These are phyloP conservation scores for Botrytis aclada DNA, from an alignment of 2,329 filamentous ascomycete species.

Conservation along the genomic window DNA sequence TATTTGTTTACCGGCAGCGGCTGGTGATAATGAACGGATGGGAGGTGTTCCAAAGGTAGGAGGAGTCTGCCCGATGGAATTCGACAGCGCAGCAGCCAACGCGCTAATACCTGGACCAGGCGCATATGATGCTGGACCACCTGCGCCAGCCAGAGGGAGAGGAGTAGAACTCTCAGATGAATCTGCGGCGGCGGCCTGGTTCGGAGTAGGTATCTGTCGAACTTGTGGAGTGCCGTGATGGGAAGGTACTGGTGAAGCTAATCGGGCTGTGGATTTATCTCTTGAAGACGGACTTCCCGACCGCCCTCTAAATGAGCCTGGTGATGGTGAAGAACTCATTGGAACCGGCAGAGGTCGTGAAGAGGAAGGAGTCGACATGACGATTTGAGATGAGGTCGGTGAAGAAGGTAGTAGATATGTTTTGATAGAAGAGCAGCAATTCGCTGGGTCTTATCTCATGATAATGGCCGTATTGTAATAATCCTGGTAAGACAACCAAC, in stretches of 20 bases:
- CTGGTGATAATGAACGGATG: conserved; percentile 56
- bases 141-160: conserved; percentile 49
- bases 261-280: conserved; percentile 58
- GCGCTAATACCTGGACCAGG: conserved; percentile 82
- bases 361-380: conserved; percentile 39
- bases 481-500: conserved; percentile 12
- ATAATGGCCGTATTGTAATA: conserved; percentile 10
- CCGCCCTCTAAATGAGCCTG: conserved; percentile 25
- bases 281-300: conserved; percentile 43
- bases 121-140: conserved; percentile 54
- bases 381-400: conserved; percentile 12
- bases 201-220: conserved; percentile 47
- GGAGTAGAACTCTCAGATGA: conserved; percentile 52
- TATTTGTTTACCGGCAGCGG: conserved; percentile 43
- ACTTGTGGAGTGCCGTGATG: conserved; percentile 47
- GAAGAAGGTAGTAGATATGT: conserved; percentile 3
- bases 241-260: conserved; percentile 55
- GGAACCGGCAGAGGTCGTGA: conserved; percentile 40
- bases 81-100: conserved; percentile 80
- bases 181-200: conserved; percentile 41
- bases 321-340: conserved; percentile 46
- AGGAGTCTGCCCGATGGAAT: conserved; percentile 67
- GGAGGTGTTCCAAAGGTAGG: conserved; percentile 67
- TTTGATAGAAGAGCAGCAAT: not conserved
- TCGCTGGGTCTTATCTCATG: conserved; percentile 20